phyloP scores from a whole-genome alignment of 2,329 filamentous ascomycete genomes.

The Talaromyces atroroseus region DNA sequence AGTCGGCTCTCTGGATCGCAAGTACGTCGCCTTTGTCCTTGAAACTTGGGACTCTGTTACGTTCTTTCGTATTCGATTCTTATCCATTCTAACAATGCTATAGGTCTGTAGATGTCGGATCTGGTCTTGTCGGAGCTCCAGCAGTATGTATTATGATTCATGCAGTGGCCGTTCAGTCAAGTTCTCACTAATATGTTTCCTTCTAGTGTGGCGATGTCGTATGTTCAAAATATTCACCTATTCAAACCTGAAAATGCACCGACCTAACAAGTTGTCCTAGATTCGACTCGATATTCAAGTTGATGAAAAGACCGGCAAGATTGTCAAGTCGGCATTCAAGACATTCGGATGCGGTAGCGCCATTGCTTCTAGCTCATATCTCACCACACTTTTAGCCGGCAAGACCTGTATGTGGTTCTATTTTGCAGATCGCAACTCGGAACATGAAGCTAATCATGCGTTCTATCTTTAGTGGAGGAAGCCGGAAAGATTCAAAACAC shows the following conservation, averaged over 20 bases:
- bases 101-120: slow-evolving; percentile 74
- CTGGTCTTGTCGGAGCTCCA: slow-evolving; percentile 84
- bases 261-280: background rate
- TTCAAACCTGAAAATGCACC: background rate
- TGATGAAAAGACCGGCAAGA: slow-evolving; percentile 79
- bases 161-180: background rate
- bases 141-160: slow-evolving; percentile 38
- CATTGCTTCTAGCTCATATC: slow-evolving; percentile 89
- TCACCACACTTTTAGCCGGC: slow-evolving; percentile 65
- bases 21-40: background rate
- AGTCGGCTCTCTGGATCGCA: slow-evolving; percentile 12
- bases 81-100: slow-evolving; percentile 54
- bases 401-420: slow-evolving; percentile 8
- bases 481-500: slow-evolving; percentile 91
- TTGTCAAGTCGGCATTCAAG: slow-evolving; percentile 96
- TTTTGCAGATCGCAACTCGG: background rate
- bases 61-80: slow-evolving; percentile 51
- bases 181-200: background rate
- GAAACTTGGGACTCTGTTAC: background rate
- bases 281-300: slow-evolving; percentile 94
- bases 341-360: slow-evolving; percentile 93
- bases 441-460: slow-evolving; percentile 15
- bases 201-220: slow-evolving; percentile 66
- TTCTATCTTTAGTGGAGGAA: slow-evolving; percentile 61
- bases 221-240: background rate